Percentiles rank a stretch among this genome's conserved stretches.
Evolutionary conservation across 768 basidiomycete species (phyloP).

Genomic region (Candolleomyces eurysporus): DNA sequence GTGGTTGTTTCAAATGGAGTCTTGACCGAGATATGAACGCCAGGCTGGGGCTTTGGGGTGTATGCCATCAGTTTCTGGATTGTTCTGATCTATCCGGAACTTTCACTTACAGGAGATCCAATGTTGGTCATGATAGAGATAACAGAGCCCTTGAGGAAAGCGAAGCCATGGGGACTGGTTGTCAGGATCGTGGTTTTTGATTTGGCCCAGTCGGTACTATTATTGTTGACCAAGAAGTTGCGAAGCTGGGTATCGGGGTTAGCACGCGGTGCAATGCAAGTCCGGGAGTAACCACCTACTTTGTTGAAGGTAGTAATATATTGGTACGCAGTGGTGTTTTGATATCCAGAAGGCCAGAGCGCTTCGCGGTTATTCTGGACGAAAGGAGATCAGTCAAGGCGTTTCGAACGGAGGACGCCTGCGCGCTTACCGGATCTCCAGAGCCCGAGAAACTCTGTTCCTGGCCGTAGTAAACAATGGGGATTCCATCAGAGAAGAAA

Average conservation of each 20-base stretch:
- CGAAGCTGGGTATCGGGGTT: slow-evolving; percentile 43
- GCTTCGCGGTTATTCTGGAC: slow-evolving; percentile 70
- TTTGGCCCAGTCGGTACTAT: slow-evolving; percentile 54
- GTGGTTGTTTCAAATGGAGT: slow-evolving; percentile 50
- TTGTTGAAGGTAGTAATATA: slow-evolving; percentile 60
- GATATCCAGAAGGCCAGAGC: slow-evolving; percentile 68
- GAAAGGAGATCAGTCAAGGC: neutral
- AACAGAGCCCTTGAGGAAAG: slow-evolving; percentile 62
- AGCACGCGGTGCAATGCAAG: neutral
- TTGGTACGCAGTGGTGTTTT: slow-evolving; percentile 55
- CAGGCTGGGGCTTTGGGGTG: slow-evolving; percentile 48
- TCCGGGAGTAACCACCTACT: slow-evolving; percentile 27
- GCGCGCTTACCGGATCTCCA: slow-evolving; percentile 56
- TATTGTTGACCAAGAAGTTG: slow-evolving; percentile 49
- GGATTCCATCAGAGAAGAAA: slow-evolving; percentile 82
- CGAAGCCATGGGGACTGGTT: slow-evolving; percentile 49
- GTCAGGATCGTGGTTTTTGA: slow-evolving; percentile 52
- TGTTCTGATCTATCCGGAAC: neutral
- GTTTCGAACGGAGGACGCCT: neutral
- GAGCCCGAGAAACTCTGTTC: slow-evolving; percentile 69
- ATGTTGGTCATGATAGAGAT: slow-evolving; percentile 67
- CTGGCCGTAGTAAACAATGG: slow-evolving; percentile 80
- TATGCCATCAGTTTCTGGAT: neutral
- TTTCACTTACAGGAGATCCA: slow-evolving; percentile 59
- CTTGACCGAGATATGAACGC: slow-evolving; percentile 52